Conservation (phyloP, 768 basidiomycete genomes). For the Phanerochaete sordida region DNA sequence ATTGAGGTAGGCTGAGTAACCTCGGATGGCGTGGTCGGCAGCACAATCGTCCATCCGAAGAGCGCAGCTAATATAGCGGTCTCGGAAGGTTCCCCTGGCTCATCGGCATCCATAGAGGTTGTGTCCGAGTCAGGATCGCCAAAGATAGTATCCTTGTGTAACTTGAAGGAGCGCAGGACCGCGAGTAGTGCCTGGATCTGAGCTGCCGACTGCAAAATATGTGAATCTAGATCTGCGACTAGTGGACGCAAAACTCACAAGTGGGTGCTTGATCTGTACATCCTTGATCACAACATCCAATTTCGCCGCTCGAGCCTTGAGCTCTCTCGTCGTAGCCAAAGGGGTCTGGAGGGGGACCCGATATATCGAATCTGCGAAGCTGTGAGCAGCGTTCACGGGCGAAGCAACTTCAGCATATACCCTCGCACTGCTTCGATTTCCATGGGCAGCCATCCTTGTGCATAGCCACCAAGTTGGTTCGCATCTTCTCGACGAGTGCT, state of each 20-base stretch:
- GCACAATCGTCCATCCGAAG: conserved; percentile 46
- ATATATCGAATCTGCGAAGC: conserved; percentile 56
- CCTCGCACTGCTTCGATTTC: conserved; percentile 76
- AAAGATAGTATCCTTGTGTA: neutral
- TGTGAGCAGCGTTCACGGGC: neutral
- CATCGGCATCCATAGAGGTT: neutral
- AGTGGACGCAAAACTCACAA: conserved; percentile 44
- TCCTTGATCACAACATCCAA: conserved; percentile 52
- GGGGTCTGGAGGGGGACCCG: conserved; percentile 72
- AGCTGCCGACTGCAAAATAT: conserved; percentile 41
- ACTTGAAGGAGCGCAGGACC: conserved; percentile 33
- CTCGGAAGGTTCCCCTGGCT: conserved; percentile 29
- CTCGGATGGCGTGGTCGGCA: conserved; percentile 16
- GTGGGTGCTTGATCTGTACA: conserved; percentile 65
- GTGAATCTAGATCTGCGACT: no score
- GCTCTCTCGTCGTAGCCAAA: conserved; percentile 52
- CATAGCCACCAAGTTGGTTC: conserved; percentile 54
- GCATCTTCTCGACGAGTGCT: conserved; percentile 72
- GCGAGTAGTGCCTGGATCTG: conserved; percentile 54
- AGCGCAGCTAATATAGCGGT: conserved; percentile 39
- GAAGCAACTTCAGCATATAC: conserved; percentile 38
- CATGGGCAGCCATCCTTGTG: conserved; percentile 86
- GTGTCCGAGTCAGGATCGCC: neutral
- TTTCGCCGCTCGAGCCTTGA: conserved; percentile 50
- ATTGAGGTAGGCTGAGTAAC: neutral